Percentiles rank a stretch among this genome's conserved stretches.
Evolutionary conservation across 169 alveolate genomes (phyloP).

Genomic region (Plasmodium gonderi): DNA sequence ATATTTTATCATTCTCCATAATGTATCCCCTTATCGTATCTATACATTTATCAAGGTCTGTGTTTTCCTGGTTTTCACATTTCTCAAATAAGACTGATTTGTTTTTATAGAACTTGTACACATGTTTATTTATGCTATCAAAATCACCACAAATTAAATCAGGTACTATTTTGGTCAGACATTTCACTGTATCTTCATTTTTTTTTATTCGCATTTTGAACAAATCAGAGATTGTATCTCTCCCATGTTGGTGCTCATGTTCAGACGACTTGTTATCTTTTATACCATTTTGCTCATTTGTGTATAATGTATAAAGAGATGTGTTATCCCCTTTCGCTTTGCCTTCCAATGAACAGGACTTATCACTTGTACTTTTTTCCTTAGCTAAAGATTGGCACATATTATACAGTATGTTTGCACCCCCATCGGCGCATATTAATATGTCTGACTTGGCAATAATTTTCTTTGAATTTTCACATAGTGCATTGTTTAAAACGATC

Average conservation of each 20-base stretch:
- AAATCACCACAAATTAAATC: conserved; percentile 71
- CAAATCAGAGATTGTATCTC: neutral
- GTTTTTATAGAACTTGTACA: conserved; percentile 33
- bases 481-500: conserved; percentile 38
- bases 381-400: neutral
- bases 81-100: conserved; percentile 55
- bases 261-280: too few relatives aligned
- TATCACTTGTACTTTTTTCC: neutral
- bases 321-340: neutral
- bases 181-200: neutral
- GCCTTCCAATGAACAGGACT: neutral
- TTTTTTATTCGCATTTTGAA: neutral
- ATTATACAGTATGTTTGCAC: conserved; percentile 62
- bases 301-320: neutral
- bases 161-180: conserved; percentile 17
- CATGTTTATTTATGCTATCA: conserved; percentile 66
- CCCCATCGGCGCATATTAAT: conserved; percentile 75
- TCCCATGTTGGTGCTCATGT: neutral
- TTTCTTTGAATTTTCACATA: conserved; percentile 14
- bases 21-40: conserved; percentile 22
- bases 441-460: conserved; percentile 48
- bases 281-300: neutral
- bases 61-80: conserved; percentile 14
- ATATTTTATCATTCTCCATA: conserved; percentile 37
- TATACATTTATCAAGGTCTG: conserved; percentile 72